These are phyloP conservation scores for Pseudocercospora vitis DNA, from an alignment of 2,329 filamentous ascomycete genomes.

Conservation along the genomic window DNA sequence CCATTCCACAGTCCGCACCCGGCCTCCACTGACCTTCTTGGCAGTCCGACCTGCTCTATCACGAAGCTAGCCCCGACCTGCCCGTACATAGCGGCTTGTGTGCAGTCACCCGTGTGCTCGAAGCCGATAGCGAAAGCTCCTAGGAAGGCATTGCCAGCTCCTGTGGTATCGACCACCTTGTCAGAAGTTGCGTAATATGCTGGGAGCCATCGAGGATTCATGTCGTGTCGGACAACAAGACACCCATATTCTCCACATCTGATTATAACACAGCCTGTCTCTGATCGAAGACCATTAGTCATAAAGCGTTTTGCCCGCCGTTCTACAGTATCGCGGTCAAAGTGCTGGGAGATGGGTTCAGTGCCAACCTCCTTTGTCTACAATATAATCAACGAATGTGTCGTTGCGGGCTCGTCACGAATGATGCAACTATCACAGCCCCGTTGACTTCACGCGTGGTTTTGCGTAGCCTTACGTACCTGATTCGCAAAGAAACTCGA, in stretches of 20 bases:
- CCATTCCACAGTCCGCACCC: slow-evolving; percentile 51
- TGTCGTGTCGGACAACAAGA: slow-evolving; percentile 19
- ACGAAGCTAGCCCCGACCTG: slow-evolving; percentile 32
- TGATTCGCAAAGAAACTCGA: slow-evolving; percentile 25
- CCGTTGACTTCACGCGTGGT: too few species aligned
- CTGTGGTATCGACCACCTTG: slow-evolving; percentile 31
- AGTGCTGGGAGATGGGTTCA: too few species aligned
- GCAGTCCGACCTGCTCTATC: slow-evolving; percentile 30
- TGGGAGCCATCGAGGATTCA: slow-evolving; percentile 24
- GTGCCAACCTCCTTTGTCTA: too few species aligned
- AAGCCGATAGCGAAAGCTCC: slow-evolving; percentile 30
- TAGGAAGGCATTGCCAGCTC: slow-evolving; percentile 34
- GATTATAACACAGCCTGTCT: slow-evolving; percentile 25
- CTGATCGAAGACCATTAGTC: slow-evolving; percentile 15
- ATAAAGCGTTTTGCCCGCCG: slow-evolving; percentile 26
- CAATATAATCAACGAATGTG: too few species aligned
- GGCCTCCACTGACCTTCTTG: slow-evolving; percentile 42
- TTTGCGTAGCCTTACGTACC: too few species aligned
- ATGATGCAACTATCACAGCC: too few species aligned
- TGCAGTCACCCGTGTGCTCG: slow-evolving; percentile 19
- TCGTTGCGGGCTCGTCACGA: too few species aligned
- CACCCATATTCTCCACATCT: slow-evolving; percentile 32
- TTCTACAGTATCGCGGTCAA: slow-evolving; percentile 23
- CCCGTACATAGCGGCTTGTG: slow-evolving; percentile 29
- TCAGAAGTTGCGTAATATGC: slow-evolving; percentile 23